Conservation (phyloP, 805 yeast genomes). For the Monosporozyma unispora region DNA sequence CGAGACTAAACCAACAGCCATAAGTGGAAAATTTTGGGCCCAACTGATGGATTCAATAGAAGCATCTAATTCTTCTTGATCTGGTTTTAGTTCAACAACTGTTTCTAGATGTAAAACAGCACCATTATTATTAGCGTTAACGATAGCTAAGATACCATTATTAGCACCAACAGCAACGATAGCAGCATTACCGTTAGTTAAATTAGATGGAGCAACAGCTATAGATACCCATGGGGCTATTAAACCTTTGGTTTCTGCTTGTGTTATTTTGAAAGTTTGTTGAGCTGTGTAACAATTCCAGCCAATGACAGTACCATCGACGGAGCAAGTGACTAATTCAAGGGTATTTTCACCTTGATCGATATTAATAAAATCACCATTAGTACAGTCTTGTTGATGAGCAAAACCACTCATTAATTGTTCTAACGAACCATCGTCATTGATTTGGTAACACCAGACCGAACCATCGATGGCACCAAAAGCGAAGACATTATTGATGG, state of each 20-base stretch:
- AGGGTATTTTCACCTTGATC: conserved; percentile 48
- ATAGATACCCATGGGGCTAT: conserved; percentile 86
- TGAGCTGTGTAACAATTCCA: conserved; percentile 85
- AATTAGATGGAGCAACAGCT: conserved; percentile 28
- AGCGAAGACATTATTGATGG: conserved; percentile 64
- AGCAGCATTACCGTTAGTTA: conserved; percentile 40
- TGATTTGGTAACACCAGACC: conserved; percentile 83
- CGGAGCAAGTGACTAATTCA: conserved; percentile 64
- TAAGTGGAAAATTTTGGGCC: conserved; percentile 53
- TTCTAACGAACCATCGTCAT: conserved; percentile 45
- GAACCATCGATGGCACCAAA: conserved; percentile 90
- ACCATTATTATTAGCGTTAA: conserved; percentile 63
- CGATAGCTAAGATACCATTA: conserved; percentile 76
- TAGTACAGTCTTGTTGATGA: conserved; percentile 73
- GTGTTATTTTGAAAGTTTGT: conserved; percentile 56
- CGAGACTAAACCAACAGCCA: conserved; percentile 84
- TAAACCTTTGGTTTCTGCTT: conserved; percentile 60
- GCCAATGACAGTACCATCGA: conserved; percentile 76
- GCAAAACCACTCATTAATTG: conserved; percentile 72
- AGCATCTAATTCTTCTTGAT: conserved; percentile 51
- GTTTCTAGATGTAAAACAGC: conserved; percentile 55
- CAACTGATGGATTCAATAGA: conserved; percentile 77
- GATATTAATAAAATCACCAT: conserved; percentile 62
- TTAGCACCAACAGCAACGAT: conserved; percentile 74
- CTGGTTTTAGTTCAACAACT: conserved; percentile 49